Evolutionary conservation across 139 green algal species (phyloP).

Genomic region (Chlorella sp.): DNA sequence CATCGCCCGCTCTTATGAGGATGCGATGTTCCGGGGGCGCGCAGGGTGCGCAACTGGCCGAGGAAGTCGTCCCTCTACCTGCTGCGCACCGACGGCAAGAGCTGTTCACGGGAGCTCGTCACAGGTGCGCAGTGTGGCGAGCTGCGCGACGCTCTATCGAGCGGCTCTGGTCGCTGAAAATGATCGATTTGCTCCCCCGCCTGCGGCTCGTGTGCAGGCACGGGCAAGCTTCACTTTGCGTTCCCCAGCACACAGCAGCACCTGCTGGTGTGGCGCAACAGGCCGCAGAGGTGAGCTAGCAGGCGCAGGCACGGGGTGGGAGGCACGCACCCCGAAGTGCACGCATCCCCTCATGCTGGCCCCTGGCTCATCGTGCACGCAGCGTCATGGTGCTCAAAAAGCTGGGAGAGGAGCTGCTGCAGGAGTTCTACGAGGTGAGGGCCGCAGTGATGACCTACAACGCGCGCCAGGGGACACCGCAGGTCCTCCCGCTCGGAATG

Average conservation of each 20-base stretch:
- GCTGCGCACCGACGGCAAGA: slow-evolving; percentile 88
- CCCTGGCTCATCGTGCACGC: too few species aligned
- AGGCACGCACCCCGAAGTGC: too few species aligned
- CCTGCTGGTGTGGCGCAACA: slow-evolving; percentile 89
- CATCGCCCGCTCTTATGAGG: too few species aligned
- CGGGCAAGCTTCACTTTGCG: slow-evolving; percentile 76
- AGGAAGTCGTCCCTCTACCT: slow-evolving; percentile 74
- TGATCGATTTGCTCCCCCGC: too few species aligned
- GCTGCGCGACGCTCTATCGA: too few species aligned
- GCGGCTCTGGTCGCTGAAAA: too few species aligned
- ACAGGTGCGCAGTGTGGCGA: slow-evolving; percentile 67
- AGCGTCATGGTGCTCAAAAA: slow-evolving; percentile 97
- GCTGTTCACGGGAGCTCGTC: slow-evolving; percentile 86
- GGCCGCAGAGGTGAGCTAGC: slow-evolving; percentile 71
- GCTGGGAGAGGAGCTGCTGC: slow-evolving; percentile 76
- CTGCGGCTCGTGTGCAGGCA: slow-evolving; percentile 34
- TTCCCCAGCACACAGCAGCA: slow-evolving; percentile 94
- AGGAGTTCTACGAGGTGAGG: slow-evolving; percentile 47
- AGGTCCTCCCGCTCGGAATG: too few species aligned
- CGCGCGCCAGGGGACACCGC: too few species aligned
- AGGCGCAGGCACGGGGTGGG: too few species aligned
- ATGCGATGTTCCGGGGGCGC: too few species aligned
- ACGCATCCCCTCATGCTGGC: too few species aligned
- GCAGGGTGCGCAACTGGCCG: too few species aligned
- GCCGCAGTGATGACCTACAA: not conserved